Evolutionary conservation across 2,329 filamentous ascomycete species (phyloP), one percentile per base, ranked within the genome.

Genomic region (Helotiales sp.): DNA sequence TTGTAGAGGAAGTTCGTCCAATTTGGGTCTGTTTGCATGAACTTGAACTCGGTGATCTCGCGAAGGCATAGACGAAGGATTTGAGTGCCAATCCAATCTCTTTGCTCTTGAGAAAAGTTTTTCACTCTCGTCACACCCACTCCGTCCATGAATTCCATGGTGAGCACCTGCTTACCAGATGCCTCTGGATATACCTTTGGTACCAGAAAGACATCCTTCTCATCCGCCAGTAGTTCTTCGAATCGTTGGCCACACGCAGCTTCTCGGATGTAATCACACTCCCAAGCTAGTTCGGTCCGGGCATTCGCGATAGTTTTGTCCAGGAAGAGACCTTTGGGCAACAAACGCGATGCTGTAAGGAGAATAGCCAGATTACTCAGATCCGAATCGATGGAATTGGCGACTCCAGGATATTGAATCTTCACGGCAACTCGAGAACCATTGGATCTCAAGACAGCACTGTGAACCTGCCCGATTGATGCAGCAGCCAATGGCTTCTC

Each of bases 1-100:
- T 98, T 95, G 79, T 91, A 99, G 19, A 98, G 81, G 74, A 99
- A 99, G 75, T 99, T 99, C 31, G 93, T 98, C 95, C 95, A 99
- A 79, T 99, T 99, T 38, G 95, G 95, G 71, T 99, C 95, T 5
- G 95, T 99, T 76, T 99, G 95, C 95, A 99, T 99, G 77, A 96
- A 98, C 60, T 82, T 87, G 83, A 97, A 98, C 74, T 96, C 91
- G 63, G 88, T 88, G 66, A 98, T 93, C 76, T 98, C 95, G 58
- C 93, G 88, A 36, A 98, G 82, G 71, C 92, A 98, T 10, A 99
- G 86, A 3, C 92, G 89, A 52, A 98, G 82, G 64, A 98, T 90
- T 69, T 98, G 90, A 0, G 91, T 95, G 53, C 95, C 95, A 69
- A 99, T 96, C 91, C 93, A 97, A 77, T 99, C 92, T 59, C 88